These are phyloP conservation scores for Citrus sp. DNA, from an alignment of 345 rosid genomes.

Conservation along the genomic window DNA sequence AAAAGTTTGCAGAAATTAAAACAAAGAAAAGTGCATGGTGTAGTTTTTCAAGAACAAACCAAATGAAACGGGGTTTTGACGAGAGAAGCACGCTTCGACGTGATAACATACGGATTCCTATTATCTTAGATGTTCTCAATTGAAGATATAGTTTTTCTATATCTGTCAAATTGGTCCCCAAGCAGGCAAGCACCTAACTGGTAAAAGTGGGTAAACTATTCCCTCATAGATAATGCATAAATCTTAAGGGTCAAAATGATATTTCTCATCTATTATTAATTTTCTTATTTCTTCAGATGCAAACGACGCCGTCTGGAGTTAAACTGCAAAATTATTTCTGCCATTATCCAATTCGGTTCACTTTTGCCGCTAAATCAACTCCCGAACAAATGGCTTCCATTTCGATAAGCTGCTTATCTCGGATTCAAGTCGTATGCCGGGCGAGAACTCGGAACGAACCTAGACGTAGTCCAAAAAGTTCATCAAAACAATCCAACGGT, in stretches of 20 bases:
- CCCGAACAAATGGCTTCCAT: constrained; percentile 35
- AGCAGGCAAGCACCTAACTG: background rate
- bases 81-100: too few species aligned
- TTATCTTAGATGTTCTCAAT: too few species aligned
- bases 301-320: background rate
- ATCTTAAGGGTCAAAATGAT: background rate
- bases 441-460: constrained; percentile 31
- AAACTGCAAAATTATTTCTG: background rate
- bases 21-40: background rate
- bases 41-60: background rate
- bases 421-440: constrained; percentile 52
- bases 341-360: background rate
- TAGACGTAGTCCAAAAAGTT: constrained; percentile 21
- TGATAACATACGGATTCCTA: too few species aligned
- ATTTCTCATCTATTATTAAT: too few species aligned
- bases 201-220: background rate
- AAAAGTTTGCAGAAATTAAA: too few species aligned
- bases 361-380: constrained; percentile 7
- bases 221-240: background rate
- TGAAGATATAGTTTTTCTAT: too few species aligned
- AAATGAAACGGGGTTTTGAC: background rate
- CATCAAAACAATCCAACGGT: constrained; percentile 21
- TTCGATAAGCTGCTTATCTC: constrained; percentile 37
- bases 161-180: too few species aligned
- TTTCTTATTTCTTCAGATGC: too few species aligned